These are phyloP conservation scores for Daedaleopsis sinensis DNA, from an alignment of 768 basidiomycete genomes.

Conservation along the genomic window DNA sequence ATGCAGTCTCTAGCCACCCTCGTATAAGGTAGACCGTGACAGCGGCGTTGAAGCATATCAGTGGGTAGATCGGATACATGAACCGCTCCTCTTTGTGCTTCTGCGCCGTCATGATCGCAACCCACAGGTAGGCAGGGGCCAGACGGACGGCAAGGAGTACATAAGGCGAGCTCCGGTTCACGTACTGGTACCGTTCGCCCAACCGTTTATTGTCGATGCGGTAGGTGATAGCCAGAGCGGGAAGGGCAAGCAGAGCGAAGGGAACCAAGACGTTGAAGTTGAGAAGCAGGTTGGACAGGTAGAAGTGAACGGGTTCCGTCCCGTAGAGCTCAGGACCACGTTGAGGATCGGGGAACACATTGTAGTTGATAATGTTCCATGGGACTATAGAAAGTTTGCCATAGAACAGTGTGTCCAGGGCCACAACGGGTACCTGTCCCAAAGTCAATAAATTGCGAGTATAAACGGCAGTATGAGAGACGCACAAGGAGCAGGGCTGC, in stretches of 20 bases:
- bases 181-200: constrained; percentile 50
- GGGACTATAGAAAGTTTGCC: constrained; percentile 79
- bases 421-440: constrained; percentile 79
- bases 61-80: constrained; percentile 91
- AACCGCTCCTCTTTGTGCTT: constrained; percentile 99
- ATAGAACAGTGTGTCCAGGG: constrained; percentile 86
- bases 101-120: constrained; percentile 75
- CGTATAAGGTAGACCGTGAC: constrained; percentile 83
- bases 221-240: constrained; percentile 75
- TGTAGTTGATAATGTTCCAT: constrained; percentile 94
- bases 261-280: constrained; percentile 92
- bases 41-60: constrained; percentile 93
- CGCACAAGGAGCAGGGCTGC: constrained; percentile 69
- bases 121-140: constrained; percentile 93
- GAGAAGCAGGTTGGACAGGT: constrained; percentile 84
- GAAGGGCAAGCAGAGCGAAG: constrained; percentile 81
- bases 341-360: constrained; percentile 79
- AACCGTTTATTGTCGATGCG: constrained; percentile 76
- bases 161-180: constrained; percentile 77
- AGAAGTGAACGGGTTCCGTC: constrained; percentile 85
- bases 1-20: constrained; percentile 83
- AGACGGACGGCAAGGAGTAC: constrained; percentile 75
- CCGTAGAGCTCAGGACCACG: constrained; percentile 95
- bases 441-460: background rate
- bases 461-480: constrained; percentile 1